Evolutionary conservation across 169 alveolate genomes (phyloP), one percentile per base, ranked within the genome.

Genomic region (Plasmodium ovale): DNA sequence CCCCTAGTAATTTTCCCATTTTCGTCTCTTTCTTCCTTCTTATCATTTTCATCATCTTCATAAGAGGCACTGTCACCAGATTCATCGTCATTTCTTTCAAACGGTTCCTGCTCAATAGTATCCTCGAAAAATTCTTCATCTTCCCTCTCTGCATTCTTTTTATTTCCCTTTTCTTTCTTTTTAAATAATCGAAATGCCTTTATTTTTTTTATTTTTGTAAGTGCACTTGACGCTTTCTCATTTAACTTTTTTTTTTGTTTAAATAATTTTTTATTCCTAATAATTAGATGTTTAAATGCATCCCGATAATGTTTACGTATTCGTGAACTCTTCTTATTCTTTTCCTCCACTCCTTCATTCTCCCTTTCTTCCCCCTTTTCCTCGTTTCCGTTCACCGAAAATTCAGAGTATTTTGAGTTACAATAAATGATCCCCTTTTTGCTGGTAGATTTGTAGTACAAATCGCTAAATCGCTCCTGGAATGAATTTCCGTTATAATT

Each of bases 101-200:
- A 54, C 21, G 10, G 2, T 6, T 54, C 64, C 25, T 54, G 64
- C 7, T 54, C 64, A n/a, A 2, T 60, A 5, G 62, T 9, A 27
- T 77, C 56, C n/a, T 77, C 87, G 19, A 37, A 56, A 19, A 33
- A 59, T 7, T 58, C 87, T 16, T 56, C 72, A 0, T 56, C 72
- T 1, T 33, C 72, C 39, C 54, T 14, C 9, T 35, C 62, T 33
- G 37, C 53, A 19, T 27, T 5, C 16, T 35, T 35, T 19, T 72
- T 72, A 31, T 39, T 37, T 16, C 54, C 29, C 62, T 60, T 27
- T 42, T 7, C 23, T 23, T 14, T 35, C 44, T 27, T 77, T 33
- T 77, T 62, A 33, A 77, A 77, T 77, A 77, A 77, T 62, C 68
- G 10, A 60, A 77, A 77, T 51, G 5, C 47, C 25, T 53, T 77